Conservation (phyloP, 2,329 filamentous ascomycete species). For the Geoglossum cookeanum region DNA sequence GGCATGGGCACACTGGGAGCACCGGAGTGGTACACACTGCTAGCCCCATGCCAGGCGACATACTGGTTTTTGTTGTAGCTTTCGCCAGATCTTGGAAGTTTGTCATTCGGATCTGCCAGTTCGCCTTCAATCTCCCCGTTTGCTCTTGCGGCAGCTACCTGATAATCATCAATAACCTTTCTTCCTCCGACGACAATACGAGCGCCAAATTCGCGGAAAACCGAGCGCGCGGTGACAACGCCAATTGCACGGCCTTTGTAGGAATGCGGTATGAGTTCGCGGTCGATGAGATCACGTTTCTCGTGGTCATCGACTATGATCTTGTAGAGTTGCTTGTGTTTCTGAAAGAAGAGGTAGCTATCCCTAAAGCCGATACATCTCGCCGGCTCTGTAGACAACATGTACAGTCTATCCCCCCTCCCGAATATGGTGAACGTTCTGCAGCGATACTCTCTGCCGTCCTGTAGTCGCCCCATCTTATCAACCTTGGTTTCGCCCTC, state of each 20-base stretch:
- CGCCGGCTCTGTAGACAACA: slow-evolving; percentile 94
- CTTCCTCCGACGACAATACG: slow-evolving; percentile 84
- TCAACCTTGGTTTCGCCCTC: slow-evolving; percentile 90
- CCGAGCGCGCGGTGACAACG: slow-evolving; percentile 86
- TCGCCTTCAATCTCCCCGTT: slow-evolving; percentile 75
- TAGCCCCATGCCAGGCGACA: slow-evolving; percentile 95
- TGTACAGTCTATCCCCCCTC: slow-evolving; percentile 74
- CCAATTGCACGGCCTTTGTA: slow-evolving; percentile 97
- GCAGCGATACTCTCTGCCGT: slow-evolving; percentile 80
- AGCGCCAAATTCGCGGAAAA: slow-evolving; percentile 91
- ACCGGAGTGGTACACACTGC: slow-evolving; percentile 79
- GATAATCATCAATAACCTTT: slow-evolving; percentile 76
- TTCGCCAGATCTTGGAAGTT: slow-evolving; percentile 52
- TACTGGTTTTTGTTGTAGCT: slow-evolving; percentile 99
- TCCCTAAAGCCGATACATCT: slow-evolving; percentile 94
- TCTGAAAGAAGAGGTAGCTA: slow-evolving; percentile 97
- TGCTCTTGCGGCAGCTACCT: slow-evolving; percentile 52
- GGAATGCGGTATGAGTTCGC: slow-evolving; percentile 88
- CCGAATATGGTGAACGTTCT: slow-evolving; percentile 83
- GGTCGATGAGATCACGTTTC: slow-evolving; percentile 88
- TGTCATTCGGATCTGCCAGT: slow-evolving; percentile 76
- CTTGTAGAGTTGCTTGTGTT: slow-evolving; percentile 90
- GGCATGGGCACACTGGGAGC: slow-evolving; percentile 57
- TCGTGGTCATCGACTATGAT: slow-evolving; percentile 97
- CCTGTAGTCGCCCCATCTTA: slow-evolving; percentile 64